Evolutionary conservation across 495 filamentous ascomycete genomes (phyloP), one percentile per base, ranked within the genome.

Genomic region (Glutinoglossum americanum): DNA sequence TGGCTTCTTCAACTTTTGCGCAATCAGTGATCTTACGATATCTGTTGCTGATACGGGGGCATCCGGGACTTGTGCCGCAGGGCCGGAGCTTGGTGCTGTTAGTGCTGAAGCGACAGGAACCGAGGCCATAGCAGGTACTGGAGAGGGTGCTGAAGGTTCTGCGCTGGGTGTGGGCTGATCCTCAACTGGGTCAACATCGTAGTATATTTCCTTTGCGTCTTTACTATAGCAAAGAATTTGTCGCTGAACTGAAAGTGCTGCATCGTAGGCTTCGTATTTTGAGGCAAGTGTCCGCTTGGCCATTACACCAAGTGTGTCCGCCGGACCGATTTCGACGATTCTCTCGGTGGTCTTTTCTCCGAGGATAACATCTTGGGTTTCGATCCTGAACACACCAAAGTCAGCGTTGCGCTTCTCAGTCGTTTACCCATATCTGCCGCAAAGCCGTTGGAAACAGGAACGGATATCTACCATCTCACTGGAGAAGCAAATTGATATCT

Each of bases 151-250:
- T 21, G 71, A 60, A 48, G 74, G 68, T 39, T 65, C 65, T 61
- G 61, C 65, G 45, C 64, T 60, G 33, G 81, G 67, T 61, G 81
- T 82, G 25, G 81, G 77, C 71, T 96, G 89, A 47, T 98, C 92
- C 64, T 94, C 89, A 13, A 92, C 77, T 0, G 93, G 93, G 65
- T 98, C 92, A 41, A 94, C 87, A 68, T 94, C 89, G 69, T 99
- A 99, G 74, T 99, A 99, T 62, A 99, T 99, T 68, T 97, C 92
- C 68, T 95, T 96, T 10, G 89, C 87, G 67, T 99, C 92, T 70
- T 99, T 99, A 71, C 93, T 96, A 76, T 97, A 99, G 75, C 92
- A 97, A 44, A 97, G 80, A 69, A 99, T 97, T 70, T 97, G 89
- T 62, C 92, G 80, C 68, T 96, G 89, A 19, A 95, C 80, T 0